Evolutionary conservation across 2,329 filamentous ascomycete genomes (phyloP).

Genomic region (Plectosphaerella plurivora): DNA sequence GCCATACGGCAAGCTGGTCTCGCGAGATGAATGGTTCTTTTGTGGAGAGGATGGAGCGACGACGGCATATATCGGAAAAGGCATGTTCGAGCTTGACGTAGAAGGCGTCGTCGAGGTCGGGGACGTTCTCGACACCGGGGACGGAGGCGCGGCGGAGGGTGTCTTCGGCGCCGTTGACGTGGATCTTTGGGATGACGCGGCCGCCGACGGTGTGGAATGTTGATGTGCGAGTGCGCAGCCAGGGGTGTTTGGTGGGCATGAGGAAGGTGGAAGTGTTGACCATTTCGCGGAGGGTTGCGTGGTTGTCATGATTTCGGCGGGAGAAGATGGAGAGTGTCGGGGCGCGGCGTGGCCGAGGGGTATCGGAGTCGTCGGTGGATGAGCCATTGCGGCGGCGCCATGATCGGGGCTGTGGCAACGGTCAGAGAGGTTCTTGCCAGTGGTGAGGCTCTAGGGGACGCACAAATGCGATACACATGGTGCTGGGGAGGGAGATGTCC

Average conservation of each 20-base stretch:
- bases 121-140: slow-evolving; percentile 10
- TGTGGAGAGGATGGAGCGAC: slow-evolving; percentile 20
- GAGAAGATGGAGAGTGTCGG: slow-evolving; percentile 35
- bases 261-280: slow-evolving; percentile 26
- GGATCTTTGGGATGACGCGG: slow-evolving; percentile 12
- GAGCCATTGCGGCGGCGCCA: slow-evolving; percentile 4
- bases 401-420: slow-evolving; percentile 2
- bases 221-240: not conserved
- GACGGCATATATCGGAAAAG: slow-evolving; percentile 39
- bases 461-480: slow-evolving; percentile 15
- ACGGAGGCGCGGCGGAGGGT: slow-evolving; percentile 9
- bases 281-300: slow-evolving; percentile 23
- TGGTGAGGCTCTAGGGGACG: not conserved
- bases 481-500: too few species aligned
- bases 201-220: not conserved
- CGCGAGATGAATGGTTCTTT: slow-evolving; percentile 21
- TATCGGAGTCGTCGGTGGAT: not conserved
- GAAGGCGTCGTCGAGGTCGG: slow-evolving; percentile 7
- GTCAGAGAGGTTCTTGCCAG: not conserved
- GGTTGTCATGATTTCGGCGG: slow-evolving; percentile 25
- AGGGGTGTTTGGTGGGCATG: slow-evolving; percentile 20
- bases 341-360: slow-evolving; percentile 15
- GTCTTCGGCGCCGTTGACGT: slow-evolving; percentile 13
- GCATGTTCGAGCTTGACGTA: slow-evolving; percentile 38
- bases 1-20: slow-evolving; percentile 41